Evolutionary conservation across 2,329 filamentous ascomycete genomes (phyloP), one percentile per base, ranked within the genome.

Genomic region (Exophiala alcalophila): DNA sequence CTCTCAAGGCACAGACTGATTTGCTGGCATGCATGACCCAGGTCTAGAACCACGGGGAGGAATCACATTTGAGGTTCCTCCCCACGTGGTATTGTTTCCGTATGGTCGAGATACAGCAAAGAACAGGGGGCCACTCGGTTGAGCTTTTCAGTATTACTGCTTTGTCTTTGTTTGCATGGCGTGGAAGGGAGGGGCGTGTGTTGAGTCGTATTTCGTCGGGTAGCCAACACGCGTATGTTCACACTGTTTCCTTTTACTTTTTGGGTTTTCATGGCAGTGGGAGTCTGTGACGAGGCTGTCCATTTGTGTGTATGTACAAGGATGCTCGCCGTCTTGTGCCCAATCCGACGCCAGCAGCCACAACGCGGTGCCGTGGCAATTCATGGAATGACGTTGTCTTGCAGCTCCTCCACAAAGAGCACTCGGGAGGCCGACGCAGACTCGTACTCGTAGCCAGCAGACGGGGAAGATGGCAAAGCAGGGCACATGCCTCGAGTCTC

Each of bases 11-110:
- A 28, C 40, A 41, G 36, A 47, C 31, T 33, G 43, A 42, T 26
- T 42, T 34, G 28, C 35, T 42, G 36, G 32, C 31, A 40, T 45
- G 35, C 42, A 44, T 44, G 39, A 44, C 27, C 28, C 21, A 16
- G 37, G 35, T 47, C 37, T 44, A 47, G 46, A 52, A 42, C 30
- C 36, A 32, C 26, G 21, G 26, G 24, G 30, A 44, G 16, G 40
- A 40, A 15, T 19, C 24, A 23, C 23, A 14, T 23, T 37, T 32
- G 31, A 19, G 27, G 21, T 14, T 4, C n/a, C 15, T 36, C 15
- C 40, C n/a, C n/a, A 26, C 27, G 33, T 43, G 32, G 40, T 19
- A 23, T 28, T 32, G 33, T 44, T 44, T 44, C 16, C 33, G 38
- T 33, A 26, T 31, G 33, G 32, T 35, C 25, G 25, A 35, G 43